These are phyloP conservation scores for Didymellaceae sp. DNA, from an alignment of 2,329 filamentous ascomycete species.

Conservation along the genomic window DNA sequence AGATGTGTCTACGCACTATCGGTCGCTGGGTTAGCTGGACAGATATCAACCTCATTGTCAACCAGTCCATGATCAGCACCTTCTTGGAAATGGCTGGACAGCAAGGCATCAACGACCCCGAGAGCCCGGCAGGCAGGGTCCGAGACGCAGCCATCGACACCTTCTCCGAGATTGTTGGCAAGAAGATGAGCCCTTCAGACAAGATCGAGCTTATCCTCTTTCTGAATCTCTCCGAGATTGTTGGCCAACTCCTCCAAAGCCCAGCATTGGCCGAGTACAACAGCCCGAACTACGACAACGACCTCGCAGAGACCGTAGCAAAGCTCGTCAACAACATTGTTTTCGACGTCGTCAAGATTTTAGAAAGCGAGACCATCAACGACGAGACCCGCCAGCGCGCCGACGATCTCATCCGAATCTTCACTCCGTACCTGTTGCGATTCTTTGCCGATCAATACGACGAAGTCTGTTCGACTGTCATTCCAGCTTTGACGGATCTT, in stretches of 20 bases:
- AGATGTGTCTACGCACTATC: constrained; percentile 89
- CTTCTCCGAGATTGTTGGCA: constrained; percentile 92
- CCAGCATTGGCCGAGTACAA: constrained; percentile 79
- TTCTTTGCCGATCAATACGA: constrained; percentile 99
- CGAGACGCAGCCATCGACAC: constrained; percentile 92
- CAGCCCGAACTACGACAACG: constrained; percentile 89
- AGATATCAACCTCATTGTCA: constrained; percentile 92
- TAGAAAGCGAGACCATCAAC: constrained; percentile 72
- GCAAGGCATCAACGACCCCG: constrained; percentile 64
- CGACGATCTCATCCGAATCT: constrained; percentile 80
- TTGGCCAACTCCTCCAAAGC: constrained; percentile 83
- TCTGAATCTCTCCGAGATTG: constrained; percentile 83
- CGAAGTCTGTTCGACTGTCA: constrained; percentile 95
- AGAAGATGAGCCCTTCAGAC: constrained; percentile 95
- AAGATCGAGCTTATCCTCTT: constrained; percentile 95
- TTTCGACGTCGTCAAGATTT: constrained; percentile 82
- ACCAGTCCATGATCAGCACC: constrained; percentile 76
- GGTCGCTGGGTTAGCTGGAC: constrained; percentile 99
- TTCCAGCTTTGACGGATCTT: constrained; percentile 89
- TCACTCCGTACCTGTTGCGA: constrained; percentile 84
- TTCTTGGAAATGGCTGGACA: constrained; percentile 87
- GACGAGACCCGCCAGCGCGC: constrained; percentile 74
- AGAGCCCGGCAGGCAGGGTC: constrained; percentile 71
- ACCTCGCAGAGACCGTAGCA: constrained; percentile 91
- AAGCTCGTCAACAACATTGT: constrained; percentile 93